Base-by-base conservation (phyloP, 2,329 filamentous ascomycete species). In the Byssochlamys sp. region DNA sequence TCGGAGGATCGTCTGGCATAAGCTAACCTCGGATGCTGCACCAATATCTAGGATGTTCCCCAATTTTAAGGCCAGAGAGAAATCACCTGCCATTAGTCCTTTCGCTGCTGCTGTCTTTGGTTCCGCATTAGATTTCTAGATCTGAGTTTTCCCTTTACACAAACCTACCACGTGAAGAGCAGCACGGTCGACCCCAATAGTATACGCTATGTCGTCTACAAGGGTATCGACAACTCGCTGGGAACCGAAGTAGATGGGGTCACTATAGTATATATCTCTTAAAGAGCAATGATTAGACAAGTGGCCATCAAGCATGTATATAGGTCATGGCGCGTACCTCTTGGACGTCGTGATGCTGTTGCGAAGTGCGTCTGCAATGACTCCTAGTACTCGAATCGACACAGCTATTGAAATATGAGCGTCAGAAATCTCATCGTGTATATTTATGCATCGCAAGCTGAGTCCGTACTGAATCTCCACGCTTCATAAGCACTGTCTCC, bases 241-340 rank as follows among this genome's bases (percentile, higher is more conserved):
- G 39, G 77, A 80, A 48, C 77, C 75, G 63, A 86, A 87, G 7
- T 84, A 75, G 48, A 76, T 75, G 1, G 84, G 82, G 60, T 86
- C 81, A 54, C 77, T 79, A 65, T 87, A 87, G 63, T 82, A 87
- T 29, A 87, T 80, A 61, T 86, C 84, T 60, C 84, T 85, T 58
- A 24, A 5, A 51, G 9, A 12, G 49, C 26, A 39, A n/a, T 54
- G 24, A 50, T 56, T 51, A 19, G 6, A 53, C 52, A 10, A 54
- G 26, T 19, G 19, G 24, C 29, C 19, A 10, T 3, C 24, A 33
- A 31, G 55, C 5, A 64, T n/a, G 3, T 10, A 9, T 26, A 26
- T 2, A 24, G 28, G 9, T 53, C 4, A 9, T 2, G 9, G 9
- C 52, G 55, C n/a, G 39, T n/a, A 82, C 82, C 82, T 77, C 67